phyloP scores from a whole-genome alignment of 2,329 filamentous ascomycete genomes.

The Colletotrichum lindemuthianum region DNA sequence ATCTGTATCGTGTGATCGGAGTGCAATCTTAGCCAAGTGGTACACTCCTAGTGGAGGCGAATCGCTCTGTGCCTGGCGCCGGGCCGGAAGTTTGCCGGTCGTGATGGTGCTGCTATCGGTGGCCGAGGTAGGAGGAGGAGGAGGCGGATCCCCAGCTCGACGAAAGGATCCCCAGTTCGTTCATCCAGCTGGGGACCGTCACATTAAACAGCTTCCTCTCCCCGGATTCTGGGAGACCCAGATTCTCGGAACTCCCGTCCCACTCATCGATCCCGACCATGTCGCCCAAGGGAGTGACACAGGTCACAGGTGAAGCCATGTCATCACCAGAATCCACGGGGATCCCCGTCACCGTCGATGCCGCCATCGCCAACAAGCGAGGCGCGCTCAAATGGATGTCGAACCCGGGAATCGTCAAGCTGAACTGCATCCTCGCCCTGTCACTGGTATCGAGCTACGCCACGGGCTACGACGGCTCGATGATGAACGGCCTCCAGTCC shows the following conservation, averaged over 20 bases:
- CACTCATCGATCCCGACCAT: background rate
- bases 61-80: background rate
- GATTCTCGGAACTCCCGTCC: background rate
- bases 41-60: background rate
- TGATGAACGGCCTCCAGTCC: conserved; percentile 55
- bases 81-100: conserved; percentile 28
- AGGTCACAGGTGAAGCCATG: background rate
- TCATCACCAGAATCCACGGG: conserved; percentile 8
- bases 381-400: conserved; percentile 22
- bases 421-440: conserved; percentile 20
- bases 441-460: conserved; percentile 31
- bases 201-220: background rate
- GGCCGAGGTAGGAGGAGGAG: background rate
- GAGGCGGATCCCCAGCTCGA: background rate
- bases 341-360: conserved; percentile 29
- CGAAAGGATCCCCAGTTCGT: background rate
- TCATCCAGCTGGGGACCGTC: background rate
- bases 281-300: background rate
- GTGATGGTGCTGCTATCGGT: conserved; percentile 10
- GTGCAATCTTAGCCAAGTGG: background rate
- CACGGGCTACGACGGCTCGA: conserved; percentile 45
- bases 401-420: conserved; percentile 26
- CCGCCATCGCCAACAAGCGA: conserved; percentile 21
- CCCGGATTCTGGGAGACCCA: background rate
- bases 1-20: background rate